Base-by-base conservation (phyloP, 306 rosid genomes). In the Purshia tridentata region DNA sequence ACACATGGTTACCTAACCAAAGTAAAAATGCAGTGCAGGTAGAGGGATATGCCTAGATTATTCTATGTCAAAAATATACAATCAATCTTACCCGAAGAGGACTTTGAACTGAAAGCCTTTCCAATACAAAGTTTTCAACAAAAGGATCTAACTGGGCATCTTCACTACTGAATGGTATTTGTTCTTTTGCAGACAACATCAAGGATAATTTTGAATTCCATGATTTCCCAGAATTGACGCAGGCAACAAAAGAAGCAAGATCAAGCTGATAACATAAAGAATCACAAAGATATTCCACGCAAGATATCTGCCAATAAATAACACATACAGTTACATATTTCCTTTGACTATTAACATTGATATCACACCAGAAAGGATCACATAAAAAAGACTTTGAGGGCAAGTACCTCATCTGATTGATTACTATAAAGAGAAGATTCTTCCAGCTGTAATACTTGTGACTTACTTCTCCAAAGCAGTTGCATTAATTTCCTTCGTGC, bases 71-170 rank as follows among this genome's bases (percentile, higher is more conserved):
- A 29, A 23, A 29, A 29, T 29, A 29, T 29, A 29, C 35, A 29
- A 29, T 2, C 35, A 29, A 29, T 29, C 81, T 86, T 88, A 94
- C 98, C 96, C 98, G 94, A 71, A 94, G 83, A 77, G 98, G 97
- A 85, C 94, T 91, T 78, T 94, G 98, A 71, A 85, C 92, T 15
- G 98, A 91, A 77, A 94, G 92, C 72, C 97, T 89, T 89, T 94
- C 98, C 83, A 91, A 80, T 76, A 94, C 96, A 78, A 94, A 91
- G 78, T 94, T 94, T 88, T 91, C 96, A 22, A 91, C 98, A 78
- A 94, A 94, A 45, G 86, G 85, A 65, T 94, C 97, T 73, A 84
- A 82, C 78, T 81, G 70, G 50, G 84, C 65, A 78, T 81, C 87
- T 71, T 82, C 89, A 72, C 85, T 88, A 72, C 75, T 55, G 74